Evolutionary conservation across 1,284 basidiomycete species (phyloP).

Genomic region (Melampsora americana): DNA sequence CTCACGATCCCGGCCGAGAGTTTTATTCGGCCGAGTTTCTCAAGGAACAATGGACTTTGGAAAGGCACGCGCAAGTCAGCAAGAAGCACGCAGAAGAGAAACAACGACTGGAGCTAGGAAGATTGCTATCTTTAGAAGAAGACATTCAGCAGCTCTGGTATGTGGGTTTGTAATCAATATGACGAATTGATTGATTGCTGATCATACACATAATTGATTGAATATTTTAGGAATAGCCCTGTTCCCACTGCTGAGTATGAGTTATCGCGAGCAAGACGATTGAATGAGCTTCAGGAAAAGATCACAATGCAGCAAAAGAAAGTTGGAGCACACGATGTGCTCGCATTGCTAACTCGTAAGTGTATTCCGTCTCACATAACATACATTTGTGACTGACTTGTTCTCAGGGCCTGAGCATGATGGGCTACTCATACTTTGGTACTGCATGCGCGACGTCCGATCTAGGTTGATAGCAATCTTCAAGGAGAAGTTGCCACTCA

Average conservation of each 20-base stretch:
- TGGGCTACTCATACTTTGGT: background rate
- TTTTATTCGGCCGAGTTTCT: background rate
- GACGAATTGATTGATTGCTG: background rate
- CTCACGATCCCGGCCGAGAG: background rate
- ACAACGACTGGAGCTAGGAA: slow-evolving; percentile 5
- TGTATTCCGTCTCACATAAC: background rate
- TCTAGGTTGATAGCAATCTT: background rate
- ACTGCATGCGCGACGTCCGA: slow-evolving; percentile 2
- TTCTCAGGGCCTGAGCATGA: slow-evolving; percentile 3
- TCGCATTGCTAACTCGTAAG: background rate
- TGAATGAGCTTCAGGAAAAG: background rate
- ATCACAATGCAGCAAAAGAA: background rate
- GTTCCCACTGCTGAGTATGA: background rate
- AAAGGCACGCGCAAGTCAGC: background rate
- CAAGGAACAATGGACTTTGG: background rate
- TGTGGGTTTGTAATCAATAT: background rate
- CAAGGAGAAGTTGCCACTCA: background rate
- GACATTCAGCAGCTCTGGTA: slow-evolving; percentile 1
- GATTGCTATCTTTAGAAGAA: slow-evolving; percentile 8
- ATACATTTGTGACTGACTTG: background rate
- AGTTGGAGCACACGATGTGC: background rate
- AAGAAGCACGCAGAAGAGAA: background rate
- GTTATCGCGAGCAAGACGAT: background rate
- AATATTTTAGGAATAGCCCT: background rate
- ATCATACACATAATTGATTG: background rate